A percentile compares a stretch with the other conserved stretches of the same genome.
Conservation (phyloP, 2,329 filamentous ascomycete genomes). For the Fusarium sp. region DNA sequence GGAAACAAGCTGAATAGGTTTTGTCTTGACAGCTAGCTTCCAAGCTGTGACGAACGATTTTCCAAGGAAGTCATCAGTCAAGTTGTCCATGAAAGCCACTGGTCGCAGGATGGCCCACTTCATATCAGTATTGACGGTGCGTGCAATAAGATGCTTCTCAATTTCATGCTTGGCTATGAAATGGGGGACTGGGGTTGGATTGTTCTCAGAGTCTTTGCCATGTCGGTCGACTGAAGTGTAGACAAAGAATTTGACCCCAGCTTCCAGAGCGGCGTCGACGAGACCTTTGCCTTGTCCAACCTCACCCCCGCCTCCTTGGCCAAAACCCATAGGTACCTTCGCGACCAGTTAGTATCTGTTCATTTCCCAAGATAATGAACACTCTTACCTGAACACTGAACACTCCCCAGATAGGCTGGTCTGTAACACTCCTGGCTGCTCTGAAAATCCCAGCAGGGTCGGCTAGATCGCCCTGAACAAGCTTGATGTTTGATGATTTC, state of each 20-base stretch:
- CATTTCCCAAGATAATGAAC: fast-evolving
- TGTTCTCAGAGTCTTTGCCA: conserved; percentile 61
- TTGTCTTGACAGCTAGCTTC: conserved; percentile 46
- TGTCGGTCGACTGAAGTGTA: conserved; percentile 71
- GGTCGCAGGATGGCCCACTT: conserved; percentile 53
- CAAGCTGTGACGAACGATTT: conserved; percentile 50
- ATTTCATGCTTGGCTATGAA: conserved; percentile 70
- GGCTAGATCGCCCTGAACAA: conserved; percentile 69
- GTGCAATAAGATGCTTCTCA: conserved; percentile 67
- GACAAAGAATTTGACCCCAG: conserved; percentile 67
- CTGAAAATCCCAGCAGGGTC: conserved; percentile 62
- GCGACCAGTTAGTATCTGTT: not conserved
- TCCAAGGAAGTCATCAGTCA: conserved; percentile 46
- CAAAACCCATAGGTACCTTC: conserved; percentile 1
- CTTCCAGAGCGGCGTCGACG: conserved; percentile 64
- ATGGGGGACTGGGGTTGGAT: conserved; percentile 67
- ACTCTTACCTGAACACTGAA: conserved; percentile 23
- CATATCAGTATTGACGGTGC: conserved; percentile 48
- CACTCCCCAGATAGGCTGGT: conserved; percentile 22
- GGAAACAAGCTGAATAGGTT: conserved; percentile 32
- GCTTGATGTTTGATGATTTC: conserved; percentile 59
- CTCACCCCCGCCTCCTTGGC: conserved; percentile 9
- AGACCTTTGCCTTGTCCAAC: conserved; percentile 64
- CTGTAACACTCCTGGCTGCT: conserved; percentile 1
- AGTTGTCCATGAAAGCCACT: conserved; percentile 56